A percentile compares a stretch with the other conserved stretches of the same genome.
Conservation (phyloP, 306 rosid genomes). For the Abrus pulchellus region DNA sequence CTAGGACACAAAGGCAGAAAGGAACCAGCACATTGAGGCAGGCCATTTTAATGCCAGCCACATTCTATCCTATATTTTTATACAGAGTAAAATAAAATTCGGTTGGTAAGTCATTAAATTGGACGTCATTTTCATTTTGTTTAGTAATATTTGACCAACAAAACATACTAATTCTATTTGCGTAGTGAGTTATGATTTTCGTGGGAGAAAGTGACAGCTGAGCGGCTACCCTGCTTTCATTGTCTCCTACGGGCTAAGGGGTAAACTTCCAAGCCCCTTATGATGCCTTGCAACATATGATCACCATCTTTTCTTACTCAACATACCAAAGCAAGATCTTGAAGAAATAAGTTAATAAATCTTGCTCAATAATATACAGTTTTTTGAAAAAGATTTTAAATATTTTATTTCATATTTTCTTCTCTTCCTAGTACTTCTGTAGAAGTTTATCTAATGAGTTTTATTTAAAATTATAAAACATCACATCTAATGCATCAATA, state of each 20-base stretch:
- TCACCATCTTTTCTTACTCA: constrained; percentile 18
- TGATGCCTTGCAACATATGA: constrained; percentile 2
- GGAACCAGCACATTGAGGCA: neutral
- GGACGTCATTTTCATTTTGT: constrained; percentile 52
- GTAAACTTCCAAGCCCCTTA: neutral
- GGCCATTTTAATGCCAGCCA: neutral
- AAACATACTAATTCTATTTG: neutral
- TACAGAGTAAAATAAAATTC: neutral
- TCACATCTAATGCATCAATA: too few relatives aligned
- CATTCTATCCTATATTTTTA: neutral
- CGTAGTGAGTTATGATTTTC: neutral
- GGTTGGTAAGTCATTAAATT: constrained; percentile 40
- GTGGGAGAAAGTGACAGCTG: constrained; percentile 42
- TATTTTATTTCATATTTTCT: too few relatives aligned
- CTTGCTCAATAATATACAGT: neutral
- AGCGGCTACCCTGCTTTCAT: neutral
- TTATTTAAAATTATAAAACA: too few relatives aligned
- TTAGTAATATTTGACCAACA: constrained; percentile 49
- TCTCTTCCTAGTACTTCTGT: too few relatives aligned
- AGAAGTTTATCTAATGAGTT: too few relatives aligned
- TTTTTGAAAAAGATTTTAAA: too few relatives aligned
- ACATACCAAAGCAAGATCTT: constrained; percentile 5
- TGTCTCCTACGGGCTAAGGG: neutral
- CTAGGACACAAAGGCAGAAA: neutral
- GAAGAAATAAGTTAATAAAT: constrained; percentile 21